These are phyloP conservation scores for Entonaema liquescens DNA, from an alignment of 495 filamentous ascomycete species.

Conservation along the genomic window DNA sequence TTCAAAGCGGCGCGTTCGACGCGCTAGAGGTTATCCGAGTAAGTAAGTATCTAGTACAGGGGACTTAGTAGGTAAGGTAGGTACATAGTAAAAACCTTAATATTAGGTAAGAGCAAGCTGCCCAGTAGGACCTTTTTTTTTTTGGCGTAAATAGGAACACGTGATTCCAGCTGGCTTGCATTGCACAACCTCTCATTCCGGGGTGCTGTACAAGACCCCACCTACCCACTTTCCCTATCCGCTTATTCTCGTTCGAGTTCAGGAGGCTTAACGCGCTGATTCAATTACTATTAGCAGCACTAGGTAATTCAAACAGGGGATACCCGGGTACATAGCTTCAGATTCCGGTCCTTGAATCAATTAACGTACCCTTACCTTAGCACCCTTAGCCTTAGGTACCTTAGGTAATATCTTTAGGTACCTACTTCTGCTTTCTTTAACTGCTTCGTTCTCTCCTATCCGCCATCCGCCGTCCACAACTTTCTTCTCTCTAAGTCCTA, in stretches of 20 bases:
- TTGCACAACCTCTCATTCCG: neutral
- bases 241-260: neutral
- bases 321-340: slow-evolving; percentile 8
- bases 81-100: too few species aligned
- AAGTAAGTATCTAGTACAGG: slow-evolving; percentile 10
- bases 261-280: slow-evolving; percentile 1
- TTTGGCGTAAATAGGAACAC: slow-evolving; percentile 27
- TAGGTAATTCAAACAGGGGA: neutral
- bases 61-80: neutral
- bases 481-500: slow-evolving; percentile 8
- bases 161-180: slow-evolving; percentile 16
- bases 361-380: slow-evolving; percentile 1
- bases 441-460: slow-evolving; percentile 30
- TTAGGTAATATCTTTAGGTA: slow-evolving; percentile 30
- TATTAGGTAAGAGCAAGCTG: neutral
- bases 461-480: neutral
- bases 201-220: neutral
- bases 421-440: slow-evolving; percentile 4
- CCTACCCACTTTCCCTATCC: neutral
- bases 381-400: neutral
- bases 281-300: neutral
- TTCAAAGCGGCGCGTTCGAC: slow-evolving; percentile 30
- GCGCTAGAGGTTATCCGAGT: slow-evolving; percentile 12
- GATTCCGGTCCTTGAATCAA: slow-evolving; percentile 3
- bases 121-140: neutral